Evolutionary conservation across 169 alveolate genomes (phyloP), one percentile per base, ranked within the genome.

Genomic region (Eimeria sp.): DNA sequence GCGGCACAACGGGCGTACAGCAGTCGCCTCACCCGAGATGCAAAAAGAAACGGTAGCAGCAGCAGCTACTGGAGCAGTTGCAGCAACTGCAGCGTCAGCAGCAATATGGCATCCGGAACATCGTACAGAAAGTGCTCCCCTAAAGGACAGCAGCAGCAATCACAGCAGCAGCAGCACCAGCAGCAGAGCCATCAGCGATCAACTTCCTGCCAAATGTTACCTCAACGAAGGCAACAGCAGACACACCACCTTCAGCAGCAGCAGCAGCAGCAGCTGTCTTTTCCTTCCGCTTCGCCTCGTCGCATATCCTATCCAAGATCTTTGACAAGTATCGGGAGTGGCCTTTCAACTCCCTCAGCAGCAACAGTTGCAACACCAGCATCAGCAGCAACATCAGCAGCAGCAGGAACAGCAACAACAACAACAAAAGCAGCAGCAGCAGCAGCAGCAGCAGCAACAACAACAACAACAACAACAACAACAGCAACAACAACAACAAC

Each of bases 121-220:
- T 20, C 18, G 30, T 61, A 4, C 30, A 25, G 18, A 25, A 61
- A 4, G 72, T 16, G 30, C 72, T 61, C 72, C 25, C 30, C 30
- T 61, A 20, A 20, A 61, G 72, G 72, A 25, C 72, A 18, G 30
- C 72, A 25, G 18, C 30, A 18, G 72, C 72, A 61, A 16, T 25
- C 72, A 25, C 72, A 61, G 72, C 72, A 61, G 72, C 72, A 61
- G 72, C 72, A 25, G 72, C 72, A 20, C 30, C 72, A 61, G 72
- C 72, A 61, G 72, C 72, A 61, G 72, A 18, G 6, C 30, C 14
- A 20, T 20, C 72, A 61, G 70, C 70, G 70, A 34, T 34, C 40
- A 34, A 34, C 40, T 34, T 34, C 40, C 40, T 34, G 40, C 40
- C 40, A 34, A 34, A 34, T 34, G 40, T 34, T 34, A 34, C 40